phyloP scores from a whole-genome alignment of 1,284 basidiomycete species.

The Phylloporus sp. region DNA sequence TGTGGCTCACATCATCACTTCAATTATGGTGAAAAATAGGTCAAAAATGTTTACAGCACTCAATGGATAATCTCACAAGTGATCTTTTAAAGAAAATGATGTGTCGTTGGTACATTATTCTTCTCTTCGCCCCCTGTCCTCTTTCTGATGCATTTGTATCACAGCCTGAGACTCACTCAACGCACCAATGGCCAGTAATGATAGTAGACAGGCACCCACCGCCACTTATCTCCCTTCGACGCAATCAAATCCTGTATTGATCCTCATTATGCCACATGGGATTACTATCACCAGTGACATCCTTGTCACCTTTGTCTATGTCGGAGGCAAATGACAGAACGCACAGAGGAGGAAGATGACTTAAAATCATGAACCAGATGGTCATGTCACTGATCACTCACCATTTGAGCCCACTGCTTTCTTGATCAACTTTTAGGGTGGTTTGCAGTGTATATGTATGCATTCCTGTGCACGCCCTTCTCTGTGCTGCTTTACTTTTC shows the following conservation, averaged over 20 bases:
- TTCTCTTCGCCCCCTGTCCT: neutral
- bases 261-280: conserved; percentile 38
- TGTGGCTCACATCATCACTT: no score
- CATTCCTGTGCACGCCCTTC: no score
- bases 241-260: conserved; percentile 34
- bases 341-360: conserved; percentile 25
- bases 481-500: no score
- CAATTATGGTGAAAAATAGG: conserved; percentile 18
- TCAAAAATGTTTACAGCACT: conserved; percentile 40
- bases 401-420: no score
- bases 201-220: conserved; percentile 37
- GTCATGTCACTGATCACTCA: no score
- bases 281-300: conserved; percentile 38
- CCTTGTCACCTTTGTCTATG: conserved; percentile 37
- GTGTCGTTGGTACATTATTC: conserved; percentile 33
- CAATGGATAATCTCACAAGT: conserved; percentile 40
- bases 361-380: no score
- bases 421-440: no score
- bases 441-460: no score
- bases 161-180: no score
- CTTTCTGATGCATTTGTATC: neutral
- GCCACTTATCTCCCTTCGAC: conserved; percentile 34
- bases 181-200: conserved; percentile 35
- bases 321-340: conserved; percentile 39
- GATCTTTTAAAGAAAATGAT: conserved; percentile 39